These are phyloP conservation scores for Xylaria sp. DNA, from an alignment of 2,329 filamentous ascomycete genomes.

Conservation along the genomic window DNA sequence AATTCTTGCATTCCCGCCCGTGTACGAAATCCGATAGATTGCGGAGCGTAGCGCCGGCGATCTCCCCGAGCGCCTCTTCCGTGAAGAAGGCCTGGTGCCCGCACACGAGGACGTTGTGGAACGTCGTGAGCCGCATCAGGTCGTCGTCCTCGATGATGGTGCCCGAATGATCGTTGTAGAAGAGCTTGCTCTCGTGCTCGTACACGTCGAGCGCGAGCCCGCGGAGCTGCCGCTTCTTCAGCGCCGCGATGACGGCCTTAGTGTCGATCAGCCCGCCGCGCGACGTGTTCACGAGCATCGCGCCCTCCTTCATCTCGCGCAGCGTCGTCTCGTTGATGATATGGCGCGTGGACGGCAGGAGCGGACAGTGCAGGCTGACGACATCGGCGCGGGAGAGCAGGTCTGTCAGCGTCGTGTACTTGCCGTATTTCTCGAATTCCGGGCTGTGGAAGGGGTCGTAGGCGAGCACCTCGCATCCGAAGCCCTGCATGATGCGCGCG, in stretches of 20 bases:
- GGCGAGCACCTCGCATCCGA: constrained; percentile 71
- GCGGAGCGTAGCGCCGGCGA: constrained; percentile 67
- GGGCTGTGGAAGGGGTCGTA: constrained; percentile 66
- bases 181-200: constrained; percentile 71
- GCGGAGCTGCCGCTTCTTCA: constrained; percentile 70
- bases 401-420: constrained; percentile 64
- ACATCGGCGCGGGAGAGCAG: constrained; percentile 69
- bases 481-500: constrained; percentile 71
- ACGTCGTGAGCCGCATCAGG: constrained; percentile 73
- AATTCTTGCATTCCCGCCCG: constrained; percentile 40
- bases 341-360: constrained; percentile 68
- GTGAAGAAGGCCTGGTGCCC: constrained; percentile 79
- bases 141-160: constrained; percentile 75
- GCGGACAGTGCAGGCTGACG: constrained; percentile 73
- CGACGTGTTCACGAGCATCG: constrained; percentile 74
- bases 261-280: constrained; percentile 73
- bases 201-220: constrained; percentile 76
- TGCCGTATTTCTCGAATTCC: constrained; percentile 62
- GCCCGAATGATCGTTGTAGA: constrained; percentile 73
- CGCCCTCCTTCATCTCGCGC: constrained; percentile 66
- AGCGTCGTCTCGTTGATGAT: constrained; percentile 68
- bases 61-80: constrained; percentile 71
- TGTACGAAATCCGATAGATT: constrained; percentile 64
- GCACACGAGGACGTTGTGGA: constrained; percentile 74
- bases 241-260: constrained; percentile 66